phyloP scores from a whole-genome alignment of 164 flowering plant genomes.

The Warburgia ugandensis region DNA sequence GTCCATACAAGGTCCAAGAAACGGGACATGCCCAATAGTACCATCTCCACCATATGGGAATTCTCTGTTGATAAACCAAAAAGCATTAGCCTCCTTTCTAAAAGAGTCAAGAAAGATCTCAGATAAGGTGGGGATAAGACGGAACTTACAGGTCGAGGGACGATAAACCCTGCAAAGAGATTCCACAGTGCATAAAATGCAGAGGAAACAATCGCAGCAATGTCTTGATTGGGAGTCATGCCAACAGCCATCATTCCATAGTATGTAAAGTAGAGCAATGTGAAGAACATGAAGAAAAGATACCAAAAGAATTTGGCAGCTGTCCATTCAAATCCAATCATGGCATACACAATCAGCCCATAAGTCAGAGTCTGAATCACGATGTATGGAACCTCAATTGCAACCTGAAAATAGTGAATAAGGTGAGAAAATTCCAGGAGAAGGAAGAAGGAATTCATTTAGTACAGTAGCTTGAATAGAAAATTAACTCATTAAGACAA shows the following conservation, averaged over 20 bases:
- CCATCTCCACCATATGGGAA: constrained; percentile 62
- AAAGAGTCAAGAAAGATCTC: neutral
- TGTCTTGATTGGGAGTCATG: constrained; percentile 16
- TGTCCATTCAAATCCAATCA: constrained; percentile 27
- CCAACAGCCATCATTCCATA: constrained; percentile 23
- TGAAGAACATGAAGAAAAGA: constrained; percentile 20
- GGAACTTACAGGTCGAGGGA: constrained; percentile 25
- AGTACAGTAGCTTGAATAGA: too few species aligned
- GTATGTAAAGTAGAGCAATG: constrained; percentile 19
- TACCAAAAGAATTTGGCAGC: constrained; percentile 22
- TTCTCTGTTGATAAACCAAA: constrained; percentile 26
- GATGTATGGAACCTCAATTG: constrained; percentile 13
- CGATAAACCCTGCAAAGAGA: constrained; percentile 26
- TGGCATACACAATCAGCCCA: constrained; percentile 9
- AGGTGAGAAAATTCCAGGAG: too few species aligned
- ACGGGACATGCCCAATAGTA: constrained; percentile 38
- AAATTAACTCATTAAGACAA: too few species aligned
- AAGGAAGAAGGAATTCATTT: too few species aligned
- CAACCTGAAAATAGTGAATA: constrained; percentile 9
- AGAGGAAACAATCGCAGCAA: constrained; percentile 23
- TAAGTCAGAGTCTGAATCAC: constrained; percentile 8
- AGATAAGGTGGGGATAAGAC: neutral
- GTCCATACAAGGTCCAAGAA: constrained; percentile 50
- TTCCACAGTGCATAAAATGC: constrained; percentile 21
- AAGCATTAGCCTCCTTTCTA: neutral